Evolutionary conservation across 108 stramenopile genomes (phyloP), one percentile per base, ranked within the genome.

Genomic region (Seminavis robusta): DNA sequence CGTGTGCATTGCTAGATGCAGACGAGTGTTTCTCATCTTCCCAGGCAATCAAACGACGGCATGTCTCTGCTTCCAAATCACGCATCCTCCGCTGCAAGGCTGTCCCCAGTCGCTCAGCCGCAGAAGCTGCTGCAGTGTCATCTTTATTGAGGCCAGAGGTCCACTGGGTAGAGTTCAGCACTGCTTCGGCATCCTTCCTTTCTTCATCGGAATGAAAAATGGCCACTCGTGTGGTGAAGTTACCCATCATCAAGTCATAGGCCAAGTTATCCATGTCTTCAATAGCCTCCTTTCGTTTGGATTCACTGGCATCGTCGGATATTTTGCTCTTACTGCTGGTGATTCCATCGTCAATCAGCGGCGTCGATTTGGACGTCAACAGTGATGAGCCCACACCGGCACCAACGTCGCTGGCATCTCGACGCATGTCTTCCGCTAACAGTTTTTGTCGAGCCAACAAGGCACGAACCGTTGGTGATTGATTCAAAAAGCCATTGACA

Each of bases 161-260:
- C 83, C 81, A 84, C 20, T 85, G 69, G 8, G 72, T 81, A 1
- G 73, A 76, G 55, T 93, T 93, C 54, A 93, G 54, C 8, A 93
- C 73, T 47, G 83, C 81, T 47, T 89, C 92, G 2, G 92, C 92
- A 52, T 93, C 92, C 10, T 70, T 72, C 47, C 69, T 65, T 54
- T 92, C 86, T 33, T 88, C 86, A 29, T 80, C 81, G n/a, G 80
- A 87, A 26, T 72, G 63, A 44, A 87, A 92, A 32, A 92, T 61
- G 23, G 84, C 74, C 24, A 92, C 76, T 3, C 85, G 63, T 13
- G 75, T 79, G 34, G 76, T 74, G 61, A 77, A 92, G 53, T 92
- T 92, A 0, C 90, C 90, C 86, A 92, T 88, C 80, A 92, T 85
- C 71, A 92, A 71, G 69, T 87, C 86, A 49, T 92, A 92, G 0